A percentile compares a stretch with the other conserved stretches of the same genome.
These are phyloP conservation scores for Desmodesmus armatus DNA, from an alignment of 139 green algal species.

Conservation along the genomic window DNA sequence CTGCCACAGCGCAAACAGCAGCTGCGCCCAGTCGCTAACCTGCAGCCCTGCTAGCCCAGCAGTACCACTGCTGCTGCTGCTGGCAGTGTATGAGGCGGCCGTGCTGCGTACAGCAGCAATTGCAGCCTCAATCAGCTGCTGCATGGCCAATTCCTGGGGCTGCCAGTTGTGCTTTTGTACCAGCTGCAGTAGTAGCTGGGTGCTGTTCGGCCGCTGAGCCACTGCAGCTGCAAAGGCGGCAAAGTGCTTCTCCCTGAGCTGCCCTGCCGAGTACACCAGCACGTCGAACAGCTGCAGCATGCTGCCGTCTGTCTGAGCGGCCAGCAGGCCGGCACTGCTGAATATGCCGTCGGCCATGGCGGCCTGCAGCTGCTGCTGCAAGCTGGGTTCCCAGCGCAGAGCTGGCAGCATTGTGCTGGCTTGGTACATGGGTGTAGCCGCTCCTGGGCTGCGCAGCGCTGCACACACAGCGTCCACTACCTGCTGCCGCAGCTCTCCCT, in stretches of 20 bases:
- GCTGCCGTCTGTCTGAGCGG: neutral
- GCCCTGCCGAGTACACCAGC: neutral
- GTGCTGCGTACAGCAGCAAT: too few species aligned
- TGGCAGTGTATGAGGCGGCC: too few species aligned
- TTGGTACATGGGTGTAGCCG: neutral
- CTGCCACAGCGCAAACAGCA: too few species aligned
- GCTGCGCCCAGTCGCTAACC: too few species aligned
- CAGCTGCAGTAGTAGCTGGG: neutral
- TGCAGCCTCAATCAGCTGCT: too few species aligned
- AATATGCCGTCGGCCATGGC: too few species aligned
- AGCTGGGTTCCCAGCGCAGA: neutral
- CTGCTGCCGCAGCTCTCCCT: neutral
- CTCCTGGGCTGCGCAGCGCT: constrained; percentile 6
- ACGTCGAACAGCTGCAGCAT: neutral
- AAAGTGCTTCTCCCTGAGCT: neutral
- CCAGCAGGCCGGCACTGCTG: constrained; percentile 21
- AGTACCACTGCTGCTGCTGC: too few species aligned
- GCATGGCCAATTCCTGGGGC: too few species aligned
- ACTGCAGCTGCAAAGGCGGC: neutral
- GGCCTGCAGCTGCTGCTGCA: constrained; percentile 19
- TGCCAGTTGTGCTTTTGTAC: too few species aligned
- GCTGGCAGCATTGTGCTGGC: constrained; percentile 19
- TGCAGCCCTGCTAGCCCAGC: too few species aligned
- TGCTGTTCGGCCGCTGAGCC: neutral
- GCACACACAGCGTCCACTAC: neutral